A percentile compares a stretch with the other conserved stretches of the same genome.
These are phyloP conservation scores for Phytophthora colocasiae DNA, from an alignment of 352 stramenopile genomes.

Conservation along the genomic window DNA sequence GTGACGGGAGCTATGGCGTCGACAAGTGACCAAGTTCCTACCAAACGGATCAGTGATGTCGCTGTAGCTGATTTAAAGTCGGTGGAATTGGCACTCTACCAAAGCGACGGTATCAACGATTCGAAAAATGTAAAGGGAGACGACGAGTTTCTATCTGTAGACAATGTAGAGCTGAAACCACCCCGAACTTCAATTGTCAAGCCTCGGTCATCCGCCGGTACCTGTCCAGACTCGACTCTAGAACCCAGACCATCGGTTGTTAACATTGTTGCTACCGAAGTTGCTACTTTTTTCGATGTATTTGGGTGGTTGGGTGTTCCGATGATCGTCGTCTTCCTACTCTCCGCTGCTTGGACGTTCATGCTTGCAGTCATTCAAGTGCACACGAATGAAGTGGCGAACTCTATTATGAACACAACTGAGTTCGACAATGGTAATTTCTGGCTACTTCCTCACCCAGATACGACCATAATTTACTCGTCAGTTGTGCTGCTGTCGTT, in stretches of 20 bases:
- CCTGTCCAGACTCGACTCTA: no score
- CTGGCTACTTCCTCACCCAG: constrained; percentile 44
- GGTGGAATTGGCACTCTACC: no score
- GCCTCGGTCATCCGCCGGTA: no score
- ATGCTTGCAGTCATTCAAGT: constrained; percentile 46
- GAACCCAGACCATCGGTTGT: not conserved
- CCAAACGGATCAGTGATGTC: no score
- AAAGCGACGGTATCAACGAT: no score
- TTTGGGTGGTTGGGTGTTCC: constrained; percentile 46
- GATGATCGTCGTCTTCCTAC: constrained; percentile 43
- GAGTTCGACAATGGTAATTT: constrained; percentile 55
- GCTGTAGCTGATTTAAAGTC: no score
- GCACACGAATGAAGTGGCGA: constrained; percentile 36
- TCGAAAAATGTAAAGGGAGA: no score
- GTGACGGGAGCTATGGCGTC: no score
- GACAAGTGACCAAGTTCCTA: no score
- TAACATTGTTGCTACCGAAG: not conserved
- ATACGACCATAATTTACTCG: constrained; percentile 19
- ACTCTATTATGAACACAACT: constrained; percentile 46
- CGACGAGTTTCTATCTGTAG: no score
- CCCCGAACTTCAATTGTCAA: no score
- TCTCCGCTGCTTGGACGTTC: constrained; percentile 42
- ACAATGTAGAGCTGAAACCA: no score
- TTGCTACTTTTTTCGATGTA: constrained; percentile 37
- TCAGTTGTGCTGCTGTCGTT: constrained; percentile 30